Evolutionary conservation across 2,329 filamentous ascomycete species (phyloP).

Genomic region (Basipetospora chlamydospora): DNA sequence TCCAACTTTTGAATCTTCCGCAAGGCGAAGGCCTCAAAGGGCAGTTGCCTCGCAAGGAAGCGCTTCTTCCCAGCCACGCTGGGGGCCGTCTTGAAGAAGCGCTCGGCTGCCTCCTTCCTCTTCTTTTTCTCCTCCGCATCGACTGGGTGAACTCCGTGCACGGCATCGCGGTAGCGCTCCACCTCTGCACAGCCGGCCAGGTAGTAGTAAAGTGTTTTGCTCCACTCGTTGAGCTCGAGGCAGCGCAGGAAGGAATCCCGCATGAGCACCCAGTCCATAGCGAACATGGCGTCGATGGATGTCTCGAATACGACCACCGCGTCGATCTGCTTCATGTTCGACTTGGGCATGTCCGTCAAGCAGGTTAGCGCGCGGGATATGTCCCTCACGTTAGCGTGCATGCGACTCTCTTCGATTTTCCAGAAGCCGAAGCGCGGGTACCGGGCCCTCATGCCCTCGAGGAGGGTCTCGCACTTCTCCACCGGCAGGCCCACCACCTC

Average conservation of each 20-base stretch:
- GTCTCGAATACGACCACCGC: slow-evolving; percentile 78
- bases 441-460: slow-evolving; percentile 57
- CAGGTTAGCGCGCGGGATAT: slow-evolving; percentile 54
- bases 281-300: slow-evolving; percentile 62
- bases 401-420: slow-evolving; percentile 75
- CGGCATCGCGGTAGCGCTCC: slow-evolving; percentile 59
- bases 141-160: slow-evolving; percentile 21
- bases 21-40: slow-evolving; percentile 73
- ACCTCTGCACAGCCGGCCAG: slow-evolving; percentile 67
- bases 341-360: slow-evolving; percentile 41
- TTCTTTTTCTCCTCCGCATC: slow-evolving; percentile 30
- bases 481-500: slow-evolving; percentile 59
- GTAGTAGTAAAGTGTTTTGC: slow-evolving; percentile 77
- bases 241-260: slow-evolving; percentile 61
- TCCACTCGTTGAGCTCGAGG: slow-evolving; percentile 79
- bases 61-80: slow-evolving; percentile 68
- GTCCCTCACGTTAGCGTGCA: slow-evolving; percentile 51
- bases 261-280: slow-evolving; percentile 62
- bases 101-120: slow-evolving; percentile 50
- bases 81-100: slow-evolving; percentile 57
- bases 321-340: slow-evolving; percentile 68
- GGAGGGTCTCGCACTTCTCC: slow-evolving; percentile 49
- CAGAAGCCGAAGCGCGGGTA: slow-evolving; percentile 78
- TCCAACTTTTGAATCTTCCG: slow-evolving; percentile 87
- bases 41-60: slow-evolving; percentile 79